Conservation (phyloP, 768 basidiomycete species). For the Boletus edulis region DNA sequence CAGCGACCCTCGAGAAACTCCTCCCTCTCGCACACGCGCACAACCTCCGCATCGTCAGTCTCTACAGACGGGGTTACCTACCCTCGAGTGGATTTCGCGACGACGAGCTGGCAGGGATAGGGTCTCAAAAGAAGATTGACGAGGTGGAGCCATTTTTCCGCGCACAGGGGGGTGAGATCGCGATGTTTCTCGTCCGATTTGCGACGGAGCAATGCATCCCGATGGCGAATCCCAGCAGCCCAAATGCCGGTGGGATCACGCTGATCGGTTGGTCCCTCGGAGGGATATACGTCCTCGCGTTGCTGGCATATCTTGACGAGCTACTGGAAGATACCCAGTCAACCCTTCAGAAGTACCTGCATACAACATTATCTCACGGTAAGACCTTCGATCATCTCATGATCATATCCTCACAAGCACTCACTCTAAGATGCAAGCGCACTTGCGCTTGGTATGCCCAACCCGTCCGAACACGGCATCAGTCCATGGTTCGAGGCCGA, state of each 20-base stretch:
- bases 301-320: conserved; percentile 16
- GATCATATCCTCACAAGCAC: not conserved
- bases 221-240: not conserved
- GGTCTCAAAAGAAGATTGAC: conserved; percentile 12
- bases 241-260: conserved; percentile 10
- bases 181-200: conserved; percentile 16
- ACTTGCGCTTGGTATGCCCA: conserved; percentile 8
- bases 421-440: conserved; percentile 5
- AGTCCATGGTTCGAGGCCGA: not conserved
- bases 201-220: conserved; percentile 17
- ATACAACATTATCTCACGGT: conserved; percentile 21
- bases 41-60: conserved; percentile 21
- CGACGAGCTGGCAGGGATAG: conserved; percentile 8
- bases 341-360: conserved; percentile 16
- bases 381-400: not conserved
- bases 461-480: not conserved
- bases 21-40: conserved; percentile 22
- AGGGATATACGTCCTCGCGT: conserved; percentile 7
- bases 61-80: conserved; percentile 26
- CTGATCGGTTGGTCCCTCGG: conserved; percentile 23
- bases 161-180: conserved; percentile 17
- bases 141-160: conserved; percentile 15
- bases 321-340: conserved; percentile 1
- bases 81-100: conserved; percentile 25
- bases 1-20: conserved; percentile 11